Percentiles rank a stretch among this genome's conserved stretches.
Evolutionary conservation across 2,329 filamentous ascomycete genomes (phyloP).

Genomic region (Byssochlamys sp.): DNA sequence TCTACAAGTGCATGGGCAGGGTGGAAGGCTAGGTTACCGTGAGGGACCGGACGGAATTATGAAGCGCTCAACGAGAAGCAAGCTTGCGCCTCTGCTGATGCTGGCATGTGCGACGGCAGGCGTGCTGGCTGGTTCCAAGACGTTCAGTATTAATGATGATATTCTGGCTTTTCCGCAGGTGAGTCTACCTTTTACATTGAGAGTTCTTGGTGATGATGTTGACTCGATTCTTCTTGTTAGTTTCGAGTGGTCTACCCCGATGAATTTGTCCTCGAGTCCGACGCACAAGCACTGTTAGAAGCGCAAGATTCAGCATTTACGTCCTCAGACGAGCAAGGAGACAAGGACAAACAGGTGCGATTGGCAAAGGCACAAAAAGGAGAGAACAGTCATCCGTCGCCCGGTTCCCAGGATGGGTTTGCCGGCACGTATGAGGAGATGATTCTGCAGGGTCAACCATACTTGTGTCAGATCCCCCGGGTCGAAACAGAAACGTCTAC

Average conservation of each 20-base stretch:
- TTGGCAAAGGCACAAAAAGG: background rate
- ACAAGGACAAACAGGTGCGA: conserved; percentile 32
- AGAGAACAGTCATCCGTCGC: conserved; percentile 16
- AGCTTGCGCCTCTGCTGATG: conserved; percentile 20
- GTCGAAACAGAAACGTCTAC: conserved; percentile 57
- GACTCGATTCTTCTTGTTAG: conserved; percentile 38
- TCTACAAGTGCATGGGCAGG: conserved; percentile 3
- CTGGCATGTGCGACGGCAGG: conserved; percentile 22
- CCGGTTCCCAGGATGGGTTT: conserved; percentile 5
- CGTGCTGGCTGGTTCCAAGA: conserved; percentile 45
- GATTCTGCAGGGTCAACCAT: conserved; percentile 58
- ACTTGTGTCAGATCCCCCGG: conserved; percentile 75
- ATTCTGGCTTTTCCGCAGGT: conserved; percentile 80
- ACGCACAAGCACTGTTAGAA: conserved; percentile 52
- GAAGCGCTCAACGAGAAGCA: conserved; percentile 12
- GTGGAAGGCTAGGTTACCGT: background rate
- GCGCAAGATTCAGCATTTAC: conserved; percentile 13
- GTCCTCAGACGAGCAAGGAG: conserved; percentile 50
- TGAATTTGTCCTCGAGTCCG: conserved; percentile 59
- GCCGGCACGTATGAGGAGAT: conserved; percentile 59
- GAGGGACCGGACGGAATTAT: conserved; percentile 9
- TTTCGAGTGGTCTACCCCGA: conserved; percentile 72
- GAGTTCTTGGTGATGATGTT: background rate
- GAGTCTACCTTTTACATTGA: conserved; percentile 16
- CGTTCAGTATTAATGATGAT: conserved; percentile 82